phyloP scores from a whole-genome alignment of 2,329 filamentous ascomycete species.

The Zasmidium angulare region DNA sequence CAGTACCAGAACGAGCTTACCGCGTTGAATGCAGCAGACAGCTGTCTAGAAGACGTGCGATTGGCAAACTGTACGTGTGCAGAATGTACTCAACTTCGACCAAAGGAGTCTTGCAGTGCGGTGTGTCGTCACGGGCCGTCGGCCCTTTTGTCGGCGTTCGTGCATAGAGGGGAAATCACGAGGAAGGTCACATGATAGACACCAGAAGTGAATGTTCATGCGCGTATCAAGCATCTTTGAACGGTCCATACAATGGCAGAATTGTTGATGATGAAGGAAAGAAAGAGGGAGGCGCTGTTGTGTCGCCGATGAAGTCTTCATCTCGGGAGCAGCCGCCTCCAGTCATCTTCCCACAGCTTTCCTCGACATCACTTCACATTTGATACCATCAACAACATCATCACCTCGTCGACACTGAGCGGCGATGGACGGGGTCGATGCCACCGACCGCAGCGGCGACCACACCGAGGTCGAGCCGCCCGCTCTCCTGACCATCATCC shows the following conservation, averaged over 20 bases:
- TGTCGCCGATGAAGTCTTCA: background rate
- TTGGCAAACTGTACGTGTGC: background rate
- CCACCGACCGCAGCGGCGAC: constrained; percentile 45
- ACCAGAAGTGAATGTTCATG: background rate
- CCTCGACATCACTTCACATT: background rate
- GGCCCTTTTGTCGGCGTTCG: constrained; percentile 2
- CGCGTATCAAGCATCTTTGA: background rate
- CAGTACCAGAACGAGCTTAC: background rate
- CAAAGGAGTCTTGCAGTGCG: background rate
- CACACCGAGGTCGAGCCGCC: constrained; percentile 54
- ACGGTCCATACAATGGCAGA: too few species aligned
- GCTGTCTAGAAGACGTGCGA: background rate
- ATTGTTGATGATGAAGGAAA: background rate
- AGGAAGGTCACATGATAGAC: background rate
- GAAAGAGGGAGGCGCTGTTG: background rate
- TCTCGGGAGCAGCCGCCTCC: background rate
- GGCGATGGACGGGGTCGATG: constrained; percentile 66
- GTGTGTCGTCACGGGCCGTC: background rate
- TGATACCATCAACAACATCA: constrained; percentile 2
- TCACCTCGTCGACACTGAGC: background rate
- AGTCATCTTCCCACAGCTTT: constrained; percentile 3
- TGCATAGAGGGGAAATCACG: background rate
- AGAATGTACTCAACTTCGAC: background rate
- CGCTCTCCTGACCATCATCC: constrained; percentile 82
- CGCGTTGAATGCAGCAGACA: background rate